Conservation (phyloP, 2,329 filamentous ascomycete species). For the Hymenoscyphus fraxineus region DNA sequence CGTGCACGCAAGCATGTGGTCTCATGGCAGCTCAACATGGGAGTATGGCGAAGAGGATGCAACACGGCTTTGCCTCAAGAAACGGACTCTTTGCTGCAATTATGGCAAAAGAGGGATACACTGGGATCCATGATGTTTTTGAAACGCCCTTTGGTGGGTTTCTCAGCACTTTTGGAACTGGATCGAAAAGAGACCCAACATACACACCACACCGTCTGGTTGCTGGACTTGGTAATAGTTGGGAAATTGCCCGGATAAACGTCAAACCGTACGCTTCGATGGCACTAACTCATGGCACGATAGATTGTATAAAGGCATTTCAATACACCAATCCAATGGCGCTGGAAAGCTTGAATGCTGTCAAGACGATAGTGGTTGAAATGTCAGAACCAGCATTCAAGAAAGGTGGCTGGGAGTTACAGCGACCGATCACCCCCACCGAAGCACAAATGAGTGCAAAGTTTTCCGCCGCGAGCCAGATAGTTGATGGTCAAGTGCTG, state of each 20-base stretch:
- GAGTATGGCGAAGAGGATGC: conserved; percentile 43
- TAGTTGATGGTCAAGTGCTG: conserved; percentile 38
- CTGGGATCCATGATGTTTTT: conserved; percentile 41
- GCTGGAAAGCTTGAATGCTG: conserved; percentile 29
- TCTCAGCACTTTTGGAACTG: conserved; percentile 38
- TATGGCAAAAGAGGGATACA: conserved; percentile 38
- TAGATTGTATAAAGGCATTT: conserved; percentile 36
- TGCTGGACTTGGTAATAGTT: conserved; percentile 36
- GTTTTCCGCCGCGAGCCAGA: conserved; percentile 37
- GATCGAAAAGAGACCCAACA: conserved; percentile 29
- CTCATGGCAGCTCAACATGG: conserved; percentile 36
- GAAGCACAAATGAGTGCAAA: conserved; percentile 40
- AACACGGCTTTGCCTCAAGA: conserved; percentile 44
- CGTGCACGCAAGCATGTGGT: conserved; percentile 26
- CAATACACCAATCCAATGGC: conserved; percentile 32
- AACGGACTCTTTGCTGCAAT: conserved; percentile 41
- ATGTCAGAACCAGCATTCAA: conserved; percentile 34
- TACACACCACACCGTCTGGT: conserved; percentile 32
- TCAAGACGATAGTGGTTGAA: conserved; percentile 33
- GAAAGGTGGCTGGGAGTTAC: conserved; percentile 38
- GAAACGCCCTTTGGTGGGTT: conserved; percentile 43
- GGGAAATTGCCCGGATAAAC: conserved; percentile 36
- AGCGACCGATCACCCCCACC: conserved; percentile 35
- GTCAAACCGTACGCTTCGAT: conserved; percentile 40
- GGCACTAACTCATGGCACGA: conserved; percentile 36